Evolutionary conservation across 495 filamentous ascomycete genomes (phyloP), one percentile per base, ranked within the genome.

Genomic region (Penicillium odoratum): DNA sequence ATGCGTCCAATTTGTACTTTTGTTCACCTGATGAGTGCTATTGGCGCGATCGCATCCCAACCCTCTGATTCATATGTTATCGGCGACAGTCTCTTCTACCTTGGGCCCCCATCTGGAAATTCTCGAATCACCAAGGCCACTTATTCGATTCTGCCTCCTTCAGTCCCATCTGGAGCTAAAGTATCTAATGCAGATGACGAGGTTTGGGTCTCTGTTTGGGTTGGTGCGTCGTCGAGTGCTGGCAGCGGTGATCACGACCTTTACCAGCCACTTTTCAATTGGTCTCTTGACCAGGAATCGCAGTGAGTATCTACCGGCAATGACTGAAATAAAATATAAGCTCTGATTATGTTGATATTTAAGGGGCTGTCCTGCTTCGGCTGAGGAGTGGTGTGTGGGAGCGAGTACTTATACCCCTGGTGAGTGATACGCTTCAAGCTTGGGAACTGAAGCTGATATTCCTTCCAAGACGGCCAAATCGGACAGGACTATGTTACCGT

Each of bases 261-360:
- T 1, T 64, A 64, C 51, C 62, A 64, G 58, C 62, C 62, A 15
- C n/a, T 64, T 16, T 51, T 64, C 53, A 64, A 60, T 43, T 64
- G 62, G 62, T 60, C 53, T 28, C 62, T 53, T 11, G 57, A 64
- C 16, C 62, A 64, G 51, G 51, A 58, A 21, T 60, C 62, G 9
- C 57, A 64, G 62, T 64, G 57, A 38, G 62, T 51, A 29, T 21
- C 30, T 0, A 4, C 3, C 10, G 10, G 18, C 7, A 16, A 3
- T 5, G 6, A 16, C 0, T 10, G 9, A 11, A 15, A 5, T 40
- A 40, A n/a, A 4, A 7, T 7, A 5, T 4, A 13, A 40, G 38
- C 16, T 40, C 38, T 40, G 38, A 40, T 40, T 16, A 5, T 40
- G 15, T 40, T 26, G 18, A 46, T 26, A 51, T 25, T 25, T 33